phyloP scores from a whole-genome alignment of 106 monocot species.

The Vanilla planifolia region DNA sequence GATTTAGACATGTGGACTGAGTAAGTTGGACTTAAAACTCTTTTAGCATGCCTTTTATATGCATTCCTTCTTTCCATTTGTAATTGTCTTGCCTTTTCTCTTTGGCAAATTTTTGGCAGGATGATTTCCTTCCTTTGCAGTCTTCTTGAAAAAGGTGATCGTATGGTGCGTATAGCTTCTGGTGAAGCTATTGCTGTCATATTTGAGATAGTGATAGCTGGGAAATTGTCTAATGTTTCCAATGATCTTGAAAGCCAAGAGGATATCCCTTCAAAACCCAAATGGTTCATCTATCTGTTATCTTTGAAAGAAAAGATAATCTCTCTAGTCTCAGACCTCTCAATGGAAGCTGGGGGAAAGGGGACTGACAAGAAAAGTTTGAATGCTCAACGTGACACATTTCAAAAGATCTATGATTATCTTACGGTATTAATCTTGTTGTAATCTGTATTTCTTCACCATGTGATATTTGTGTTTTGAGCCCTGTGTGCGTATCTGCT shows the following conservation, averaged over 20 bases:
- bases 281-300: constrained; percentile 39
- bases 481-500: not conserved
- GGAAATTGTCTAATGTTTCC: constrained; percentile 36
- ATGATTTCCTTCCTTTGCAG: constrained; percentile 61
- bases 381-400: constrained; percentile 59
- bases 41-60: not conserved
- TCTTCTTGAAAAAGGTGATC: constrained; percentile 74
- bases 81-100: not conserved
- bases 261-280: constrained; percentile 28
- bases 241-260: constrained; percentile 15
- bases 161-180: constrained; percentile 88
- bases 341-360: constrained; percentile 87
- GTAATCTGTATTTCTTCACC: not conserved
- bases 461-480: not conserved
- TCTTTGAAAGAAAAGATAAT: constrained; percentile 73
- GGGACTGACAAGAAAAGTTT: constrained; percentile 79
- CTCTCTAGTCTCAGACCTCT: constrained; percentile 43
- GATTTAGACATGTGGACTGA: constrained; percentile 80
- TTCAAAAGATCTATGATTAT: constrained; percentile 69
- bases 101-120: constrained; percentile 27
- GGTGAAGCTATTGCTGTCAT: constrained; percentile 89
- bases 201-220: constrained; percentile 62
- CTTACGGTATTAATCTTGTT: constrained; percentile 41
- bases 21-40: constrained; percentile 31
- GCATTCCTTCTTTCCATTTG: not conserved